phyloP scores from a whole-genome alignment of 306 rosid genomes.

The Rosa chinensis region DNA sequence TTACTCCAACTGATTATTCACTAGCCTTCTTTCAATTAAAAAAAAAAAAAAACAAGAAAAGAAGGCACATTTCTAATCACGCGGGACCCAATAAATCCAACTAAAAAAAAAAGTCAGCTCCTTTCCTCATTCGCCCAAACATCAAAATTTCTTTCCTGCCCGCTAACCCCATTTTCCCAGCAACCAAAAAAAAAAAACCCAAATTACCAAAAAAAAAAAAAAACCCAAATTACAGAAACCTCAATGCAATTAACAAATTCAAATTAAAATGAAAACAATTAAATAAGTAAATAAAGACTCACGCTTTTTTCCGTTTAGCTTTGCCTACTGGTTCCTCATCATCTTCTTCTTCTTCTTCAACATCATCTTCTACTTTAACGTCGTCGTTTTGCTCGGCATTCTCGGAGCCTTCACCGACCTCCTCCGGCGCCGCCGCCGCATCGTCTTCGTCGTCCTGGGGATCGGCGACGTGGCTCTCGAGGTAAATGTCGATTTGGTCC shows the following conservation, averaged over 20 bases:
- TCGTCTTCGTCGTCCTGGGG: conserved; percentile 3
- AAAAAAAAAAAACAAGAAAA: neutral
- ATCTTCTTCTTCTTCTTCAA: conserved; percentile 1
- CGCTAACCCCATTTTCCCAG: conserved; percentile 11
- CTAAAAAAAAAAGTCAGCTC: neutral
- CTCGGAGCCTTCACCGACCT: conserved; percentile 21
- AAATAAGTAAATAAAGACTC: conserved; percentile 2
- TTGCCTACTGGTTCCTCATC: conserved; percentile 4
- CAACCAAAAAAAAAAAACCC: conserved; percentile 10
- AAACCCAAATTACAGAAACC: conserved; percentile 7
- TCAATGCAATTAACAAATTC: neutral
- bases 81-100: conserved; percentile 21
- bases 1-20: neutral
- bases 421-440: conserved; percentile 9
- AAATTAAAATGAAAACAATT: neutral
- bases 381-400: conserved; percentile 7
- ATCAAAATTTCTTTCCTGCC: neutral
- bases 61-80: neutral
- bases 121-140: neutral
- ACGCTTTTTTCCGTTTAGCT: conserved; percentile 18
- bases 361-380: conserved; percentile 1
- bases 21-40: neutral
- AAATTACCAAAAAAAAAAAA: neutral
- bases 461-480: conserved; percentile 17
- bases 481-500: conserved; percentile 36